Conservation (phyloP, 2,329 filamentous ascomycete species). For the Akanthomyces uredinophilus region DNA sequence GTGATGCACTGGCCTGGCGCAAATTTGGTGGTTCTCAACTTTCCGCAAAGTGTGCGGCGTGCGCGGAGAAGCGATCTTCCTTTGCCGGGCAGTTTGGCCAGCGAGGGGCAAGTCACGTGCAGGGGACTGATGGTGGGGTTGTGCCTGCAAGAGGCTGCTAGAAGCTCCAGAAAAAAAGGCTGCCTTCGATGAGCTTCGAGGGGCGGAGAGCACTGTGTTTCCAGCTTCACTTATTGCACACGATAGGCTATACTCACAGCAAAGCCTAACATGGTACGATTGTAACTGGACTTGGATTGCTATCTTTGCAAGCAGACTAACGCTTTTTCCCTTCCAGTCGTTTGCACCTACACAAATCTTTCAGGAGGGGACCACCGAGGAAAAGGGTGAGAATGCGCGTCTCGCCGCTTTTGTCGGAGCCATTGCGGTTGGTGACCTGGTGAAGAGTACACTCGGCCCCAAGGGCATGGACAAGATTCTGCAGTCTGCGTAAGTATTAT, state of each 20-base stretch:
- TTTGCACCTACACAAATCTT: conserved; percentile 97
- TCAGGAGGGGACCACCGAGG: conserved; percentile 91
- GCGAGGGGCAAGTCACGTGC: conserved; percentile 40
- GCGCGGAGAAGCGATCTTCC: conserved; percentile 37
- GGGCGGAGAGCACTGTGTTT: conserved; percentile 12
- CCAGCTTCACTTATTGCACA: conserved; percentile 9
- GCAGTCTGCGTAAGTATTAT: conserved; percentile 73
- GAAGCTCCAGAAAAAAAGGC: conserved; percentile 17
- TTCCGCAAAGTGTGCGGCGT: conserved; percentile 33
- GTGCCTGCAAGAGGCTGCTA: conserved; percentile 8
- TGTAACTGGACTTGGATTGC: neutral
- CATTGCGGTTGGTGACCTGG: conserved; percentile 93
- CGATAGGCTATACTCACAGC: conserved; percentile 6
- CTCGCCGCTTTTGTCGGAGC: conserved; percentile 97
- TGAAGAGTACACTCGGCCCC: conserved; percentile 94
- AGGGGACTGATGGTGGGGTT: conserved; percentile 5
- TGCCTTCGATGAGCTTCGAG: conserved; percentile 15
- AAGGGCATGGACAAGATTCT: conserved; percentile 99
- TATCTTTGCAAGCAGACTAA: neutral
- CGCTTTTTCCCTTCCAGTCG: conserved; percentile 35
- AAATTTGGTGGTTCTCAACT: conserved; percentile 36
- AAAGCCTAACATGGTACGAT: conserved; percentile 13
- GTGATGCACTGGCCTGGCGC: conserved; percentile 17
- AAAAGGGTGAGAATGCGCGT: conserved; percentile 98
- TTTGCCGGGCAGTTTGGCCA: conserved; percentile 24